Conservation (phyloP, 805 yeast species). For the Pachysolen tannophilus region DNA sequence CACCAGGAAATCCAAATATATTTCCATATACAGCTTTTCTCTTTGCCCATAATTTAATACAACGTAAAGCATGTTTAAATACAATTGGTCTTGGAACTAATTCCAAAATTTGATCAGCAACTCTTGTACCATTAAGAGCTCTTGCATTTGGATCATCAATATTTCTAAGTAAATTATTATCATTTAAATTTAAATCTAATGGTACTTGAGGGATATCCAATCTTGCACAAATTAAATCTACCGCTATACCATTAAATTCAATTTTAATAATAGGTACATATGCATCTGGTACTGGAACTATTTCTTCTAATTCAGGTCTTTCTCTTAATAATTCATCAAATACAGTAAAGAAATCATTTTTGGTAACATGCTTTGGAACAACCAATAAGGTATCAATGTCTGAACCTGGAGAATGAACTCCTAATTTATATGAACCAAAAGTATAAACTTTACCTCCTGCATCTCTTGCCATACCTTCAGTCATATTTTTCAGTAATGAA, state of each 20-base stretch:
- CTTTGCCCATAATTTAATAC: constrained; percentile 95
- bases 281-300: constrained; percentile 92
- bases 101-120: constrained; percentile 86
- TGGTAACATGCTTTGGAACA: constrained; percentile 89
- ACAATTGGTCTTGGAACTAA: constrained; percentile 90
- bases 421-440: constrained; percentile 88
- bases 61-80: constrained; percentile 86
- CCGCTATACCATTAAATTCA: constrained; percentile 83
- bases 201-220: constrained; percentile 84
- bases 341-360: constrained; percentile 83
- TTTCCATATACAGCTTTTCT: constrained; percentile 91
- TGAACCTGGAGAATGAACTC: constrained; percentile 97
- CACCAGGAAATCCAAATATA: constrained; percentile 97
- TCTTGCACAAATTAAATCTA: constrained; percentile 82
- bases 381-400: constrained; percentile 97
- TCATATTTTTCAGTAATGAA: constrained; percentile 78
- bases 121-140: constrained; percentile 92
- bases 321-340: constrained; percentile 62
- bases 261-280: constrained; percentile 95
- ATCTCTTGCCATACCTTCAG: constrained; percentile 94
- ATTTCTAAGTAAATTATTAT: constrained; percentile 78
- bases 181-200: constrained; percentile 60
- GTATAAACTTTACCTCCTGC: constrained; percentile 98
- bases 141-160: constrained; percentile 88
- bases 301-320: constrained; percentile 82